These are phyloP conservation scores for Alternaria sp. DNA, from an alignment of 2,329 filamentous ascomycete species.

Conservation along the genomic window DNA sequence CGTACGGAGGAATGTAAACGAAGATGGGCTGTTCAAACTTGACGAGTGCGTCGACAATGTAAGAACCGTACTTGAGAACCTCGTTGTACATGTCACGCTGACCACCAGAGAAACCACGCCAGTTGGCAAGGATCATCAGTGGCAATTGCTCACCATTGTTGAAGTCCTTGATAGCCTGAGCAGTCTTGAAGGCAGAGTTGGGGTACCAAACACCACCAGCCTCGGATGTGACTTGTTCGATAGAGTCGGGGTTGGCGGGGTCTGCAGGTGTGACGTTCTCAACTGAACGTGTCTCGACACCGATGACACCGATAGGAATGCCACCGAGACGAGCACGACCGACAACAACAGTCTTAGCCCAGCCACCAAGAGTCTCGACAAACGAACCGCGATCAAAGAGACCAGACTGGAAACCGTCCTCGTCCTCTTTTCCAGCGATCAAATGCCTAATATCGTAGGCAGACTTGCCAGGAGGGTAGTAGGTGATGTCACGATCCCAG, in stretches of 20 bases:
- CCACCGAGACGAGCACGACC: constrained; percentile 95
- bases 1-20: constrained; percentile 96
- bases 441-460: constrained; percentile 93
- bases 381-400: constrained; percentile 98
- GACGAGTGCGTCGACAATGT: constrained; percentile 97
- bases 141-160: constrained; percentile 98
- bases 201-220: constrained; percentile 99
- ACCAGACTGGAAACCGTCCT: constrained; percentile 86
- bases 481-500: constrained; percentile 93
- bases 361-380: constrained; percentile 94
- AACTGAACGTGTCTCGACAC: constrained; percentile 91
- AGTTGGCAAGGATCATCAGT: constrained; percentile 99
- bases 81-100: constrained; percentile 99
- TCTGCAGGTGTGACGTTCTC: constrained; percentile 98
- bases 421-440: constrained; percentile 86
- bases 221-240: constrained; percentile 92
- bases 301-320: constrained; percentile 98
- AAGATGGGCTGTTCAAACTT: constrained; percentile 99
- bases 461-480: constrained; percentile 81
- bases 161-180: constrained; percentile 98
- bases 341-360: constrained; percentile 96
- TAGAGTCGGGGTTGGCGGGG: constrained; percentile 97
- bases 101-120: constrained; percentile 99
- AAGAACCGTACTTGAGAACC: constrained; percentile 98
- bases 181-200: constrained; percentile 99